These are phyloP conservation scores for Ascochyta fabae DNA, from an alignment of 2,329 filamentous ascomycete genomes.

Conservation along the genomic window DNA sequence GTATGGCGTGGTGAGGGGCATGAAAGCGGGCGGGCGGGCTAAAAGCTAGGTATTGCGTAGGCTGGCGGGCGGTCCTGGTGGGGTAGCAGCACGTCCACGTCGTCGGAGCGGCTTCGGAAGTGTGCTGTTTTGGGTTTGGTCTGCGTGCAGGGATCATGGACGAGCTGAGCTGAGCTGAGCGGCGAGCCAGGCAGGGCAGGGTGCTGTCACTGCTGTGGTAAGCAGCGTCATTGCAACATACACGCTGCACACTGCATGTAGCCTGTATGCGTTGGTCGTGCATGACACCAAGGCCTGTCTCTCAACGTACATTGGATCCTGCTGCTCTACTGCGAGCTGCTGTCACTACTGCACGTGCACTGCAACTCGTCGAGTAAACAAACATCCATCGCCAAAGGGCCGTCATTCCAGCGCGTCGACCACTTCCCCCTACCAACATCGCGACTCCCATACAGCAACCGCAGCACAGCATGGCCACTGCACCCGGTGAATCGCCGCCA, in stretches of 20 bases:
- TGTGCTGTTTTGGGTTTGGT: constrained; percentile 21
- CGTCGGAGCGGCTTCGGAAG: constrained; percentile 19
- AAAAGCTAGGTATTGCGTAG: not conserved
- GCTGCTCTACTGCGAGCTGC: not conserved
- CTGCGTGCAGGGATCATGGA: not conserved
- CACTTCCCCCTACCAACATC: not conserved
- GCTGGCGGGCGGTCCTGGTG: constrained; percentile 24
- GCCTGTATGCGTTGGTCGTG: constrained; percentile 1
- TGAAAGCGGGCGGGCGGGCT: constrained; percentile 17
- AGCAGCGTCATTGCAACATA: constrained; percentile 9
- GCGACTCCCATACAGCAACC: not conserved
- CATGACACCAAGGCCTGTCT: not conserved
- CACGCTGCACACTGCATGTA: not conserved
- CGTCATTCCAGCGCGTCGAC: not conserved
- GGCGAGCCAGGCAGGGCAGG: no score
- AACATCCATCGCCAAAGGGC: not conserved
- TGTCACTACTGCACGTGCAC: not conserved
- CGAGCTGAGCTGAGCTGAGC: not conserved
- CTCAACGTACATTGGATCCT: not conserved
- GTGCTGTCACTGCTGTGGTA: constrained; percentile 21
- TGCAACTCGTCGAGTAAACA: not conserved
- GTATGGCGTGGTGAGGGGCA: constrained; percentile 35
- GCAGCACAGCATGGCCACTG: constrained; percentile 16
- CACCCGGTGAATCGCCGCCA: constrained; percentile 35
- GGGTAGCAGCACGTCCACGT: constrained; percentile 15